Percentiles rank a stretch among this genome's conserved stretches.
Conservation (phyloP, 768 basidiomycete species). For the Lentinula boryana region DNA sequence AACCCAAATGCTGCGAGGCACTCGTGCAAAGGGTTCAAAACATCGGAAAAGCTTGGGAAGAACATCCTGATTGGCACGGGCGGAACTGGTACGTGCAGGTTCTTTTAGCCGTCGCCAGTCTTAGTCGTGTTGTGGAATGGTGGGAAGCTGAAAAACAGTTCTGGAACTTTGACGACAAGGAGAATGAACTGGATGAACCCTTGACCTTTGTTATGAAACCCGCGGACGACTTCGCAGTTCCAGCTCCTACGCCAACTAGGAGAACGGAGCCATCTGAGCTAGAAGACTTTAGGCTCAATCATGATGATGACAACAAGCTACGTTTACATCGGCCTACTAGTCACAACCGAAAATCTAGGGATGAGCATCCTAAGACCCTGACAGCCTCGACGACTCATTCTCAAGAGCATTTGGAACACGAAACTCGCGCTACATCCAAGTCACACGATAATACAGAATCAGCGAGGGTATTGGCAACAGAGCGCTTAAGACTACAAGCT, state of each 20-base stretch:
- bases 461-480: conserved; percentile 80
- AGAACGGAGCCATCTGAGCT: conserved; percentile 34
- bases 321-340: conserved; percentile 45
- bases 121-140: conserved; percentile 97
- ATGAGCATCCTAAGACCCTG: conserved; percentile 49
- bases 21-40: conserved; percentile 87
- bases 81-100: conserved; percentile 98
- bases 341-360: conserved; percentile 49
- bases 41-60: conserved; percentile 95
- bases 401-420: conserved; percentile 25
- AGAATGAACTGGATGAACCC: conserved; percentile 86
- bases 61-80: conserved; percentile 97
- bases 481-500: conserved; percentile 83
- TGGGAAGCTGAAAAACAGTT: conserved; percentile 99
- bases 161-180: conserved; percentile 96
- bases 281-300: conserved; percentile 41
- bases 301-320: conserved; percentile 47
- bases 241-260: conserved; percentile 27
- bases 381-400: conserved; percentile 20
- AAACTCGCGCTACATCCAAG: conserved; percentile 34
- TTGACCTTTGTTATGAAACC: conserved; percentile 93
- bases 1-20: conserved; percentile 79
- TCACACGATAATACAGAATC: conserved; percentile 61
- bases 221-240: conserved; percentile 46
- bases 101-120: conserved; percentile 89